phyloP scores from a whole-genome alignment of 2,329 filamentous ascomycete genomes.

The Stagonosporopsis vannaccii region DNA sequence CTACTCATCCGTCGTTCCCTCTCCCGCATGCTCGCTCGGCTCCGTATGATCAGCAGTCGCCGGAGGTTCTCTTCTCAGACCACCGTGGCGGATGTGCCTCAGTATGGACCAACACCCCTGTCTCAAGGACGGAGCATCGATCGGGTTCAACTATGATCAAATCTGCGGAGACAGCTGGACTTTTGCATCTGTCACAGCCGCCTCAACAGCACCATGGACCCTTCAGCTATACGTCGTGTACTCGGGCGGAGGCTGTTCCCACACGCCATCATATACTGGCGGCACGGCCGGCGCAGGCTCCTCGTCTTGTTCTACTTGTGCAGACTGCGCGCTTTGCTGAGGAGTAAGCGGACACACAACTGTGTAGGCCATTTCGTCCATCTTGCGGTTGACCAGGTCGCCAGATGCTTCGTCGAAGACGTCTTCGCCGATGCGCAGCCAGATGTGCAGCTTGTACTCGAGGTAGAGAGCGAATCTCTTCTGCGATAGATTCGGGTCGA shows the following conservation, averaged over 20 bases:
- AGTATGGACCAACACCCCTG: neutral
- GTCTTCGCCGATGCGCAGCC: conserved; percentile 20
- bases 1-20: neutral
- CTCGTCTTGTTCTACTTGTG: neutral
- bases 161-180: neutral
- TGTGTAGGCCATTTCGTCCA: conserved; percentile 22
- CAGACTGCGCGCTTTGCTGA: neutral
- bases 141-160: conserved; percentile 2
- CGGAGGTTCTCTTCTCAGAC: neutral
- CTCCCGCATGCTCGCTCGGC: neutral
- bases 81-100: neutral
- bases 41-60: conserved; percentile 5
- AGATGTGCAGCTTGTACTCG: conserved; percentile 17
- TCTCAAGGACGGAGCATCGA: neutral
- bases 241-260: conserved; percentile 3
- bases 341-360: conserved; percentile 7
- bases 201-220: neutral
- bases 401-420: conserved; percentile 16
- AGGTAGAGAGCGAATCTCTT: conserved; percentile 13
- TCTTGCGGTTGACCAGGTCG: conserved; percentile 18
- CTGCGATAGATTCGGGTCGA: neutral
- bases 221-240: neutral
- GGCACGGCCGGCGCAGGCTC: conserved; percentile 1
- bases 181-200: neutral
- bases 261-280: conserved; percentile 12